Evolutionary conservation across 768 basidiomycete genomes (phyloP).

Genomic region (Podaxis sp.): DNA sequence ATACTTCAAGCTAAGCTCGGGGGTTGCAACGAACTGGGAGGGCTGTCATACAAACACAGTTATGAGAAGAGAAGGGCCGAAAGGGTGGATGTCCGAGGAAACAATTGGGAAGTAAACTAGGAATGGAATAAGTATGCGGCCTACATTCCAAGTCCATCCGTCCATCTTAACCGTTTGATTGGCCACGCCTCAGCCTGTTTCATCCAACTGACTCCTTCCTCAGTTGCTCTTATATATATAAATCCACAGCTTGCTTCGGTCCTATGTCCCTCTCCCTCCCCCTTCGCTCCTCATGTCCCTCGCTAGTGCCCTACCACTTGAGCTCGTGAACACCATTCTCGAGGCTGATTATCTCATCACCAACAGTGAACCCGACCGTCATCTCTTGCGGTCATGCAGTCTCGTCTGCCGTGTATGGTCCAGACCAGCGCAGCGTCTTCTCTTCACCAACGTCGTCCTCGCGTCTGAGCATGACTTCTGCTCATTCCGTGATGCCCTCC

Average conservation of each 20-base stretch:
- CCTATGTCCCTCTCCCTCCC: conserved; percentile 12
- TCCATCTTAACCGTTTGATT: conserved; percentile 12
- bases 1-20: conserved; percentile 7
- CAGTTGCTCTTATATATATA: conserved; percentile 1
- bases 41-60: conserved; percentile 1
- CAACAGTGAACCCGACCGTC: conserved; percentile 28
- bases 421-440: conserved; percentile 53
- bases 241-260: conserved; percentile 10
- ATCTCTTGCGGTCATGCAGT: conserved; percentile 49
- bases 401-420: conserved; percentile 71
- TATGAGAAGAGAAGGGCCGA: conserved; percentile 3
- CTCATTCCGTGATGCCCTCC: conserved; percentile 51
- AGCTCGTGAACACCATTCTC: conserved; percentile 59
- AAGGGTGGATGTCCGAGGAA: conserved; percentile 8
- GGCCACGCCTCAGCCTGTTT: conserved; percentile 9
- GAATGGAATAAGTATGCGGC: conserved; percentile 1
- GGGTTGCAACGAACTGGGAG: conserved; percentile 2
- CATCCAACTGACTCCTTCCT: neutral
- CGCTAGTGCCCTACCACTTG: conserved; percentile 44
- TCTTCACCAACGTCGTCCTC: conserved; percentile 57
- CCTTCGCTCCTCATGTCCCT: conserved; percentile 17
- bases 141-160: conserved; percentile 5
- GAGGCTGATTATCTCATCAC: conserved; percentile 41
- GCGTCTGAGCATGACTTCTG: conserved; percentile 47
- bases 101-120: neutral